These are phyloP conservation scores for Leccinum broughii DNA, from an alignment of 768 basidiomycete genomes.

Conservation along the genomic window DNA sequence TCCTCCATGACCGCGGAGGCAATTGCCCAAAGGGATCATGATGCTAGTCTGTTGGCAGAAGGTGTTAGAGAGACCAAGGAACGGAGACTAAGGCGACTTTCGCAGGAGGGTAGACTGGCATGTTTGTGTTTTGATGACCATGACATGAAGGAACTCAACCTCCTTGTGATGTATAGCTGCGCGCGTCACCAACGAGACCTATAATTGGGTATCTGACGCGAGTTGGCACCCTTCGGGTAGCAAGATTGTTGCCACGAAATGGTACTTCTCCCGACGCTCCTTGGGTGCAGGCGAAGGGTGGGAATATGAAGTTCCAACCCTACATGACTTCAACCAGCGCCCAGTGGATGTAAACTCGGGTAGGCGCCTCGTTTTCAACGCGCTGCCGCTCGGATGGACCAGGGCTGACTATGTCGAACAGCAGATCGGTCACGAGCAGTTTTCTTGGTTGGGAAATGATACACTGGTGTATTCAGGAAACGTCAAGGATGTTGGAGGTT, in stretches of 20 bases:
- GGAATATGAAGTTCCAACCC: slow-evolving; percentile 55
- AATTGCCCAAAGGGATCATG: slow-evolving; percentile 38
- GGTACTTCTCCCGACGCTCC: slow-evolving; percentile 67
- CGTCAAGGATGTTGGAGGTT: slow-evolving; percentile 45
- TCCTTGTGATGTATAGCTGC: slow-evolving; percentile 31
- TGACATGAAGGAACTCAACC: slow-evolving; percentile 5
- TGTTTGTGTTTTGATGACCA: slow-evolving; percentile 19
- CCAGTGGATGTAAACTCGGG: slow-evolving; percentile 46
- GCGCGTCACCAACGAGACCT: slow-evolving; percentile 72
- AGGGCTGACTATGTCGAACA: slow-evolving; percentile 60
- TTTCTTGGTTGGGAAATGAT: slow-evolving; percentile 61
- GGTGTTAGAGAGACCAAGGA: slow-evolving; percentile 53
- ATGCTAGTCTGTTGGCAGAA: slow-evolving; percentile 47
- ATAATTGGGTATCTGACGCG: slow-evolving; percentile 66
- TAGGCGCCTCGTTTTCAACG: slow-evolving; percentile 52
- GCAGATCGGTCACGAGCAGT: slow-evolving; percentile 74
- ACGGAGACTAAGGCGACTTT: slow-evolving; percentile 48
- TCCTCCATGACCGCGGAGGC: slow-evolving; percentile 37
- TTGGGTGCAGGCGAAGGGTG: slow-evolving; percentile 75
- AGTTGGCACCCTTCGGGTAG: slow-evolving; percentile 68
- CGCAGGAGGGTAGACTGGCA: slow-evolving; percentile 60
- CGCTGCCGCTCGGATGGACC: slow-evolving; percentile 62
- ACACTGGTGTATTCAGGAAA: slow-evolving; percentile 68
- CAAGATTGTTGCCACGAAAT: slow-evolving; percentile 72
- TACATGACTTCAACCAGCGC: slow-evolving; percentile 8